Base-by-base conservation (phyloP, 306 rosid species). In the barrel medic (Medicago truncatula) region DNA sequence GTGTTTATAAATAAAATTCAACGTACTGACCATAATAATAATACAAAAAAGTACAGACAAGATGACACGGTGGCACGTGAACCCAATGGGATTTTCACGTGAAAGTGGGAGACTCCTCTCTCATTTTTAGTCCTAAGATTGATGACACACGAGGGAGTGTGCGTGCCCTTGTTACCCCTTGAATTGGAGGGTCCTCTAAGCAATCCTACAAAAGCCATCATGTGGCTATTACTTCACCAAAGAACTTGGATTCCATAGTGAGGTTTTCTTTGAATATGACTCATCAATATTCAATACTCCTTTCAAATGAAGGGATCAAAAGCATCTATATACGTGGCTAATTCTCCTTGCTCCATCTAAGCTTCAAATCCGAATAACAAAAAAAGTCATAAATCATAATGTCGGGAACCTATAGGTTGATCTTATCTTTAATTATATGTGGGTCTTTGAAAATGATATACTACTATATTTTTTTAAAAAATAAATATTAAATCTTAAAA, bases 41-140 rank as follows among this genome's bases (percentile, higher is more conserved):
- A 10, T 31, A 52, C 23, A 10, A 23, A 63, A 79, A 65, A 60
- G 80, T 63, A 70, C 76, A 74, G 89, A 89, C 89, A 87, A 47
- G 61, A 56, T 36, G 28, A 71, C 40, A 60, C 49, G 1, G 36
- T 13, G 56, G 73, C 94, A 87, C 86, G 89, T 87, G 94, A 85
- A 83, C 0, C 0, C 9, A 59, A 34, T n/a, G 78, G 64, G 87
- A 68, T 2, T 0, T 56, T 65, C 93, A 85, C 89, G 86, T 85
- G 91, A 77, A 76, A 73, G 63, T 46, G 50, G 65, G 73, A 71
- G 18, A 28, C 40, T 43, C 11, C 36, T 13, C 20, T 5, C n/a
- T 21, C 65, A 64, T 23, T 56, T 47, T 2, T 1, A 34, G 38
- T 16, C 25, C 66, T 9, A 36, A n/a, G 65, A 23, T 17, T 58